A percentile compares a stretch with the other conserved stretches of the same genome.
Conservation (phyloP, 768 basidiomycete genomes). For the Collybia sordida region DNA sequence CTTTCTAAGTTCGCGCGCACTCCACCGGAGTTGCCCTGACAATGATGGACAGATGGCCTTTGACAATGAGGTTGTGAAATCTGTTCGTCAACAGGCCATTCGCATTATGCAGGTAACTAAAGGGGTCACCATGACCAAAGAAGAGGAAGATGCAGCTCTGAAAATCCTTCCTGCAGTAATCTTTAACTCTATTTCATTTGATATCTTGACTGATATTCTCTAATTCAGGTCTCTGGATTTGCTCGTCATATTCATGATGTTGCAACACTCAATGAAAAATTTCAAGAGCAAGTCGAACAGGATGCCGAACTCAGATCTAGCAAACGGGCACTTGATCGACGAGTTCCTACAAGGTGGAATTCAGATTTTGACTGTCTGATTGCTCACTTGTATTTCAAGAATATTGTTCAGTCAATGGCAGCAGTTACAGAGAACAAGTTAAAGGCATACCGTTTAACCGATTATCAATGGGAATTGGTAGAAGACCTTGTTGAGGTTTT, state of each 20-base stretch:
- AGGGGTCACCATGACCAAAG: not conserved
- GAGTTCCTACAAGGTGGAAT: conserved; percentile 25
- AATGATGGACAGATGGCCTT: conserved; percentile 17
- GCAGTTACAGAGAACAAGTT: conserved; percentile 8
- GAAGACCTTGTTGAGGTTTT: too few relatives aligned
- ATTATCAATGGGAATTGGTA: conserved; percentile 18
- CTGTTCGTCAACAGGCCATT: conserved; percentile 10
- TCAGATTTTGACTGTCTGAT: conserved; percentile 20
- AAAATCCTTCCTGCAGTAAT: not conserved
- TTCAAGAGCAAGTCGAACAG: conserved; percentile 15
- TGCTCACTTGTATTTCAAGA: conserved; percentile 19
- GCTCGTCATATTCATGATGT: conserved; percentile 21
- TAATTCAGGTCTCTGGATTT: conserved; percentile 23
- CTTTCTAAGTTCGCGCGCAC: too few relatives aligned
- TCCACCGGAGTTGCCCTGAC: too few relatives aligned
- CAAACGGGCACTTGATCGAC: conserved; percentile 15
- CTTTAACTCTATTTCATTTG: not conserved
- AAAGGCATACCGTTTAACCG: conserved; percentile 13
- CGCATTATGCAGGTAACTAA: not conserved
- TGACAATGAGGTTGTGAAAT: conserved; percentile 11
- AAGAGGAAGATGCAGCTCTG: not conserved
- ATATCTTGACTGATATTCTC: not conserved
- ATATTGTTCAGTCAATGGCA: conserved; percentile 13
- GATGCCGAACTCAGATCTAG: conserved; percentile 3
- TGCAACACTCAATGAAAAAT: conserved; percentile 17